A percentile compares a stretch with the other conserved stretches of the same genome.
Evolutionary conservation across 208 protist species (phyloP).

Genomic region (Crithidia fasciculata): DNA sequence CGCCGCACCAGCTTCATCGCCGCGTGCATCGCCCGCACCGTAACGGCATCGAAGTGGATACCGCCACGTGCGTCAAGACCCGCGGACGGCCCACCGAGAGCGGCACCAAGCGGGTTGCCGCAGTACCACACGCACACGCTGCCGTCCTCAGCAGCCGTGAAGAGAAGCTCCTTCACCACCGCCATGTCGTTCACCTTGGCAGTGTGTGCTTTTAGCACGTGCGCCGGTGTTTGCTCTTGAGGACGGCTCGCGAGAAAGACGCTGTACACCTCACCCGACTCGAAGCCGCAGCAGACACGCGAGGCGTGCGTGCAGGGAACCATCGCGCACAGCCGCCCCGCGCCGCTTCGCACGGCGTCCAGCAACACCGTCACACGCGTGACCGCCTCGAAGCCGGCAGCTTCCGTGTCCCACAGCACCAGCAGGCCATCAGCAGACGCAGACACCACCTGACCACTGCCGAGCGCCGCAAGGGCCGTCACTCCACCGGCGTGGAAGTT

Average conservation of each 20-base stretch:
- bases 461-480: slow-evolving; percentile 38
- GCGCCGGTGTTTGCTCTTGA: slow-evolving; percentile 40
- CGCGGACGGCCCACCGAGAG: neutral
- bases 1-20: slow-evolving; percentile 48
- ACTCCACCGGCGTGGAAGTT: slow-evolving; percentile 62
- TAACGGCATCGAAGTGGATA: neutral
- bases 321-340: slow-evolving; percentile 25
- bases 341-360: slow-evolving; percentile 17
- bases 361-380: slow-evolving; percentile 39
- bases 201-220: slow-evolving; percentile 54
- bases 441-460: slow-evolving; percentile 48
- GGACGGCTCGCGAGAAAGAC: slow-evolving; percentile 52
- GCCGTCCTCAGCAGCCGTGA: slow-evolving; percentile 78
- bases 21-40: neutral
- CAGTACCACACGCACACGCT: slow-evolving; percentile 75
- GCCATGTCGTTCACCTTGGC: slow-evolving; percentile 64
- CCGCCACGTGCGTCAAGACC: neutral
- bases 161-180: slow-evolving; percentile 69
- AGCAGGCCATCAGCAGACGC: slow-evolving; percentile 74
- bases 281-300: slow-evolving; percentile 66
- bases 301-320: slow-evolving; percentile 13
- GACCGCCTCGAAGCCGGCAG: slow-evolving; percentile 80
- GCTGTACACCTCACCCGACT: slow-evolving; percentile 53
- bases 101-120: neutral
- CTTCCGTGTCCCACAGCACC: slow-evolving; percentile 82